These are phyloP conservation scores for Hydrangea macrophylla DNA, from an alignment of 148 eudicot genomes.

Conservation along the genomic window DNA sequence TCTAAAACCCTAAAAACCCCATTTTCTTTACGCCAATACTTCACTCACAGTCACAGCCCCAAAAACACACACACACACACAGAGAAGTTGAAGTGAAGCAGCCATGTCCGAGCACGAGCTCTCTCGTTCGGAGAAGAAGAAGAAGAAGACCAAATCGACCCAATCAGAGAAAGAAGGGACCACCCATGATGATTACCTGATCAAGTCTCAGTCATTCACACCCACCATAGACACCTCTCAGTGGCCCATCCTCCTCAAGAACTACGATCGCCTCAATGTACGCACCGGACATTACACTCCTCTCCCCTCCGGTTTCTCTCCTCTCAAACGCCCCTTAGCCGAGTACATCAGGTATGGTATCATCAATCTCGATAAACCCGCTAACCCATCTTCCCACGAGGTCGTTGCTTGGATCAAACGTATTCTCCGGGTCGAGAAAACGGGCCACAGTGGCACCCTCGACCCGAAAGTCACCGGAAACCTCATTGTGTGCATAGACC, in stretches of 20 bases:
- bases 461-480: conserved; percentile 96
- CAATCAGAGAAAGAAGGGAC: conserved; percentile 5
- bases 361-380: conserved; percentile 81
- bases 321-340: conserved; percentile 60
- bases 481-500: conserved; percentile 78
- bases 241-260: conserved; percentile 92
- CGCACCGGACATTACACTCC: conserved; percentile 95
- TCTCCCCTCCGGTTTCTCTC: conserved; percentile 73
- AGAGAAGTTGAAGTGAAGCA: no score
- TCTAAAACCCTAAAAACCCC: no score
- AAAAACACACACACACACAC: no score
- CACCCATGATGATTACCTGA: conserved; percentile 37
- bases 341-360: conserved; percentile 86
- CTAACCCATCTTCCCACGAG: conserved; percentile 90
- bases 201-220: conserved; percentile 68
- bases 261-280: conserved; percentile 72
- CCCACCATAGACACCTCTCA: conserved; percentile 68
- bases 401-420: conserved; percentile 98
- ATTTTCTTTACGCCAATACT: no score
- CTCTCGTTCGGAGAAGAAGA: conserved; percentile 53
- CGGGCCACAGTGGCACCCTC: conserved; percentile 86
- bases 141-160: conserved; percentile 46
- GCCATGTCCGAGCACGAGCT: conserved; percentile 58
- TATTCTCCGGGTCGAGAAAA: conserved; percentile 74
- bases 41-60: no score